A percentile compares a stretch with the other conserved stretches of the same genome.
phyloP scores from a whole-genome alignment of 2,329 filamentous ascomycete genomes.

The Hymenoscyphus occultus region DNA sequence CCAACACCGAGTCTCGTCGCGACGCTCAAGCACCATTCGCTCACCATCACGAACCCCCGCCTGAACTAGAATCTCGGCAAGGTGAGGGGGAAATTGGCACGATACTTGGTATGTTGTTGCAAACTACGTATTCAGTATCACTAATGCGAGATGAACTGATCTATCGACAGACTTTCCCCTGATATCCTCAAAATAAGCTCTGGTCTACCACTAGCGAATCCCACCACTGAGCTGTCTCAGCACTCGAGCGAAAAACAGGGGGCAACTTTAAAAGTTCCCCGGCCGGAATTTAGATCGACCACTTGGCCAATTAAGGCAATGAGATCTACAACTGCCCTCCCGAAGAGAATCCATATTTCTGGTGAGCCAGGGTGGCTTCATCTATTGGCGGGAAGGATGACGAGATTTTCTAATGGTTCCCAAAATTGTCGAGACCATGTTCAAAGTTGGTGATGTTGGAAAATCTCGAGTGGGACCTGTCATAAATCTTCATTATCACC shows the following conservation, averaged over 20 bases:
- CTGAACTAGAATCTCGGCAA: background rate
- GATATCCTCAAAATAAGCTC: conserved; percentile 6
- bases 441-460: conserved; percentile 2
- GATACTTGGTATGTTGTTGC: background rate
- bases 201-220: conserved; percentile 12
- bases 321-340: conserved; percentile 16
- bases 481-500: background rate
- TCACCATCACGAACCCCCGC: background rate
- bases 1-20: background rate
- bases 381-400: conserved; percentile 1
- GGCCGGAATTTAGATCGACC: conserved; percentile 11
- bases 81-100: background rate
- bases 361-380: background rate
- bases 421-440: background rate
- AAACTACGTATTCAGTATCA: background rate
- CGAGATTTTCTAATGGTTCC: background rate
- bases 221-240: conserved; percentile 20
- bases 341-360: conserved; percentile 12
- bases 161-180: conserved; percentile 3
- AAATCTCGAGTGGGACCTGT: background rate
- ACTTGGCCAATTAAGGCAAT: conserved; percentile 19
- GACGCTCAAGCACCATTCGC: background rate
- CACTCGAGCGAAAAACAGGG: conserved; percentile 19
- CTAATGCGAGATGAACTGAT: background rate
- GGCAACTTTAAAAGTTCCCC: conserved; percentile 21